Evolutionary conservation across 768 basidiomycete species (phyloP).

Genomic region (Collybiopsis luxurians): DNA sequence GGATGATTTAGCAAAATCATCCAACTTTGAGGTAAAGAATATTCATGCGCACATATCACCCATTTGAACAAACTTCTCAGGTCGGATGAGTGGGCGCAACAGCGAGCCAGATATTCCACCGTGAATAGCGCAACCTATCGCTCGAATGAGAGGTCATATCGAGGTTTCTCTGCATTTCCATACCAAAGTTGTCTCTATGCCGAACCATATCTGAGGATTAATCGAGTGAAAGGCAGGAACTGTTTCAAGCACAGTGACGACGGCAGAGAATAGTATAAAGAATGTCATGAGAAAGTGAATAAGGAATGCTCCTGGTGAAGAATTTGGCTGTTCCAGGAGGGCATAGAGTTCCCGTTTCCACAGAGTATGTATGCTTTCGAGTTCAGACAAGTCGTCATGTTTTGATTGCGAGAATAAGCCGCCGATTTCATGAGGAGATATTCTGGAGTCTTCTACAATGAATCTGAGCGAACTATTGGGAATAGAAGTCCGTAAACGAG

Average conservation of each 20-base stretch:
- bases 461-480: slow-evolving; percentile 26
- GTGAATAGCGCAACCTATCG: slow-evolving; percentile 73
- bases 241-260: slow-evolving; percentile 78
- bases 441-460: slow-evolving; percentile 39
- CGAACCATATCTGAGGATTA: slow-evolving; percentile 76
- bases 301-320: slow-evolving; percentile 72
- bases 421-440: slow-evolving; percentile 27
- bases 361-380: slow-evolving; percentile 36
- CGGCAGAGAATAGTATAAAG: slow-evolving; percentile 70
- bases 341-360: slow-evolving; percentile 69
- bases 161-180: too few relatives aligned
- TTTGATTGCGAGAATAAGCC: slow-evolving; percentile 36
- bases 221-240: slow-evolving; percentile 74
- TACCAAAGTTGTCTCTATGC: slow-evolving; percentile 72
- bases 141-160: too few relatives aligned
- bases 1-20: slow-evolving; percentile 10
- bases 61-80: slow-evolving; percentile 62
- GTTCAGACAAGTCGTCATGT: slow-evolving; percentile 32
- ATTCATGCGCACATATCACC: slow-evolving; percentile 55
- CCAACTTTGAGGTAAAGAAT: not conserved
- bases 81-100: slow-evolving; percentile 71
- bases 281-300: slow-evolving; percentile 69
- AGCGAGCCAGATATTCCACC: slow-evolving; percentile 73
- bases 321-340: slow-evolving; percentile 78
- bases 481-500: not conserved